These are phyloP conservation scores for Cladosporium sp. DNA, from an alignment of 2,329 filamentous ascomycete genomes.

Conservation along the genomic window DNA sequence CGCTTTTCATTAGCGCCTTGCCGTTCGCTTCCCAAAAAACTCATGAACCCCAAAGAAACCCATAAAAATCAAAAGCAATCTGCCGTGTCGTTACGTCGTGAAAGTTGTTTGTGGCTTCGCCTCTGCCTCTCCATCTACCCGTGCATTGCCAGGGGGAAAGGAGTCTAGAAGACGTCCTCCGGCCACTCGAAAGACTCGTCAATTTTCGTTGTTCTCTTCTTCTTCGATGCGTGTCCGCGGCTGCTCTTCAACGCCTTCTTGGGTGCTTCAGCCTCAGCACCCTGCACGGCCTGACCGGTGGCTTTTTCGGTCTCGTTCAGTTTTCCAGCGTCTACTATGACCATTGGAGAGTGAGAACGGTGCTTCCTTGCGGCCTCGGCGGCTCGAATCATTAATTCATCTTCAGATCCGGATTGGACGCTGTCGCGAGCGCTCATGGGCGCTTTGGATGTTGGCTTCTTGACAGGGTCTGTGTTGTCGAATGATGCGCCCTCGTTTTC, in stretches of 20 bases:
- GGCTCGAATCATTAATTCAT: constrained; percentile 21
- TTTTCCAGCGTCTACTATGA: too few species aligned
- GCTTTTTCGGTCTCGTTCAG: constrained; percentile 15
- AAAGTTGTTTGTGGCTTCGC: not conserved
- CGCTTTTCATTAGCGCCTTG: too few species aligned
- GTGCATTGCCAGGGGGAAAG: too few species aligned
- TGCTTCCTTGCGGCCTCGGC: constrained; percentile 19
- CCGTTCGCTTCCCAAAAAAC: too few species aligned
- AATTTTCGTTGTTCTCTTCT: not conserved
- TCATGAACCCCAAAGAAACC: too few species aligned
- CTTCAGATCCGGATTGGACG: constrained; percentile 17
- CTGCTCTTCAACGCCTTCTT: not conserved
- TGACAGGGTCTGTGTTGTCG: constrained; percentile 19
- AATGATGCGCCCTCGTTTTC: constrained; percentile 23
- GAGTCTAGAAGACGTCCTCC: constrained; percentile 34
- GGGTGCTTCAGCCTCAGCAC: constrained; percentile 16
- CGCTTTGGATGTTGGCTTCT: constrained; percentile 26
- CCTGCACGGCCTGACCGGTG: constrained; percentile 18
- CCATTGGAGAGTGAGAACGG: constrained; percentile 7
- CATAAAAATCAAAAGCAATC: too few species aligned
- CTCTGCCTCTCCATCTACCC: too few species aligned
- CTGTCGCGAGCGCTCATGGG: constrained; percentile 26
- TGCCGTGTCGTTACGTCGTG: not conserved
- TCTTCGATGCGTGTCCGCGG: not conserved
- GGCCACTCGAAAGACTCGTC: constrained; percentile 30